Base-by-base conservation (phyloP, 2,329 filamentous ascomycete species). In the Aspergillus bombycis region DNA sequence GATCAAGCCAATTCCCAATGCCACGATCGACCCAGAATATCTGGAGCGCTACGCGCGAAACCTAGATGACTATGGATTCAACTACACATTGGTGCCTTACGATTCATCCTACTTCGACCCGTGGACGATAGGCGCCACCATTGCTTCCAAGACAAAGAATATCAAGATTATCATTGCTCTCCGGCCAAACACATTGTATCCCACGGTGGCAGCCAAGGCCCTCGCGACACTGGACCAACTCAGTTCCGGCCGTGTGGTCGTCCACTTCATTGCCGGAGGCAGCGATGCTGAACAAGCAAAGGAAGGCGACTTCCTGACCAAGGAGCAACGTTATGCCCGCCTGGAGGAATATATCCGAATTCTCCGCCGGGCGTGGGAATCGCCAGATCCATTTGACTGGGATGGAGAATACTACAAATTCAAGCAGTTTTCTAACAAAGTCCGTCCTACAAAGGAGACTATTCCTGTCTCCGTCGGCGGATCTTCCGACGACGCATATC, bases 271-370 rank as follows among this genome's bases (percentile, higher is more conserved):
- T 65, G 86, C 86, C 0, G 86, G 86, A 32, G 86, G 86, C 55
- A 87, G 81, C 62, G 86, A 89, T 60, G 82, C 74, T 3, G 86
- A 89, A 65, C 86, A 89, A 72, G 85, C 85, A 0, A 80, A 79
- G 30, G 86, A 88, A 71, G 86, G 86, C 12, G 86, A 89, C 66
- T 88, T 86, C 68, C 70, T 88, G 2, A 79, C 70, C 71, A 89
- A 89, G 69, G 81, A 84, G 11, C 77, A 88, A 70, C 83, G 86
- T 10, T 89, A 88, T 67, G 84, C 70, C 11, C 82, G 86, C 0
- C 77, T 86, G 7, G 86, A 88, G 71, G 86, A 88, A 66, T 88
- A 88, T 74, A 88, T 89, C 77, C 79, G 79, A 65, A 89, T 89
- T 68, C 79, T 88, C 3, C 81, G 83, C 23, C 83, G 85, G 0